These are phyloP conservation scores for Gillenia trifoliata DNA, from an alignment of 306 rosid genomes.

Conservation along the genomic window DNA sequence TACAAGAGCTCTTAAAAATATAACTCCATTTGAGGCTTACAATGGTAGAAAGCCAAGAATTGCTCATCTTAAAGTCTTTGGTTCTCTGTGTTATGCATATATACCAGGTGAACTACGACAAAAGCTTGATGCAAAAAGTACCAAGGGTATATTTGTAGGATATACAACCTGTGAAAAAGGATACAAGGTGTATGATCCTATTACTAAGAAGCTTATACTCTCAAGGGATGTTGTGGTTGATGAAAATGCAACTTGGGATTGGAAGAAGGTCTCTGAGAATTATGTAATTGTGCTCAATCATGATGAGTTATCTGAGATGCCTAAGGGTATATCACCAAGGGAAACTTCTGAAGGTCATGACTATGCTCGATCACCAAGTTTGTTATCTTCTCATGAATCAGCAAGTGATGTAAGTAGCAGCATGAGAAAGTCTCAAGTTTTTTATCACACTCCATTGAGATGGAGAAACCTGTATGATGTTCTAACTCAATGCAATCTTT, in stretches of 20 bases:
- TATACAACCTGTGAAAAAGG: not conserved
- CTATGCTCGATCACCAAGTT: not conserved
- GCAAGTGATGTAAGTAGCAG: not conserved
- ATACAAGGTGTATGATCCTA: not conserved
- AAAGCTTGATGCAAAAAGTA: not conserved
- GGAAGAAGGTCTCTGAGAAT: not conserved
- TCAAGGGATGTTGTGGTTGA: not conserved
- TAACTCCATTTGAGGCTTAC: not conserved
- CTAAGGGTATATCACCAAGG: fast-evolving
- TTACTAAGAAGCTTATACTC: not conserved
- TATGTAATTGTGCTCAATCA: not conserved
- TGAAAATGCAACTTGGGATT: not conserved
- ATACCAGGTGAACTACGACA: not conserved
- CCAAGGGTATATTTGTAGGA: not conserved
- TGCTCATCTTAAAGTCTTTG: not conserved
- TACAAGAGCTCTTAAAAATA: not conserved
- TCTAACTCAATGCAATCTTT: not conserved
- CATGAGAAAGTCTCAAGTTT: not conserved
- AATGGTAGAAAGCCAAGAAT: not conserved
- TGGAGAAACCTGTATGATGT: not conserved
- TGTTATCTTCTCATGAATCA: not conserved
- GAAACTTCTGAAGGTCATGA: not conserved
- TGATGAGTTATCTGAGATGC: not conserved
- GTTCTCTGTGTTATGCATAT: not conserved
- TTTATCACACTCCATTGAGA: not conserved